Base-by-base conservation (phyloP, 805 yeast genomes). In the Yarrowia hollandica region DNA sequence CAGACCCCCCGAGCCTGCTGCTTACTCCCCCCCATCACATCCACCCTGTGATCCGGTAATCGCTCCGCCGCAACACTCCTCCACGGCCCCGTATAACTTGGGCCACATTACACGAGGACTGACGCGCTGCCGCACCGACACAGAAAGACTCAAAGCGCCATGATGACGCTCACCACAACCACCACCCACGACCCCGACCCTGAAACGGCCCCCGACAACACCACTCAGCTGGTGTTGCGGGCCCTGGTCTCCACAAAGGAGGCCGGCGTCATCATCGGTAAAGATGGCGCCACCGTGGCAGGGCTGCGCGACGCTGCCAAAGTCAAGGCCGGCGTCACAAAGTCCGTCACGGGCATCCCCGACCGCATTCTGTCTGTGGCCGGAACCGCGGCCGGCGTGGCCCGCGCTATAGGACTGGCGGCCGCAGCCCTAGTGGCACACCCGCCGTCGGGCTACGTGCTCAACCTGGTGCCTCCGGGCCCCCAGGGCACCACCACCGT, bases 221-320 rank as follows among this genome's bases (percentile, higher is more conserved):
- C 52, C 14, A 48, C 41, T 4, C 38, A 31, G 31, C 38, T 48
- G 19, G 41, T 34, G 12, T 14, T 72, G 23, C 71, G 90, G 61
- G 80, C 89, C 0, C 77, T 90, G 25, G 86, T 90, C 16, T 83
- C 94, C 2, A 81, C 90, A 59, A 86, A 85, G 68, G 97, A 90
- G 71, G 91, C 96, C 11, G 96, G 96, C 15, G 87, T 90, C 62
- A 82, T 90, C 62, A 90, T 90, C 65, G 97, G 97, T 58, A 86
- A 86, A 64, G 86, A 82, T 64, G 97, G 97, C 44, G 77, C 79
- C 52, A 85, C 85, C 59, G 90, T 90, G 62, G 86, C 90, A 59
- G 78, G 80, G 31, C 82, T 90, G 46, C 79, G 96, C 64, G 89
- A 82, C 52, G 80, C 80, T 61, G 87, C 92, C 26, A 79, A 80